Base-by-base conservation (phyloP, 169 alveolate genomes). In the Besnoitia besnoiti region DNA sequence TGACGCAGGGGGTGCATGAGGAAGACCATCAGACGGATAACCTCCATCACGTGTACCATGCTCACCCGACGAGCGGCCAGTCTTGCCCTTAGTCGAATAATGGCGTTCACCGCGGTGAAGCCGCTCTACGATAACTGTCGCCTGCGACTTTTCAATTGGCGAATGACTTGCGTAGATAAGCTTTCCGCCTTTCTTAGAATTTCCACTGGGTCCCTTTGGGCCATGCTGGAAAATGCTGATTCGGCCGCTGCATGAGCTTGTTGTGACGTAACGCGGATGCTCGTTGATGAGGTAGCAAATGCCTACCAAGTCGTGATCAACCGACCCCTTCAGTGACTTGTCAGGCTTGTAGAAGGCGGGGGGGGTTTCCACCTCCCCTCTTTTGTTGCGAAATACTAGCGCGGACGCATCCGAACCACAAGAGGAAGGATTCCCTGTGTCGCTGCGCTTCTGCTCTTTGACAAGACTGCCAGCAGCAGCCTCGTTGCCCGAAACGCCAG, bases 221-320 rank as follows among this genome's bases (percentile, higher is more conserved):
- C 75, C 92, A 39, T 62, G 42, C 39, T 33, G 87, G 42, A 46
- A 89, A 7, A 62, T 77, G 19, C 42, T 46, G 51, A 89, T 62
- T 5, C 92, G 37, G 76, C 92, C 92, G 82, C 85, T 59, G 76
- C 92, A 89, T 50, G 62, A 89, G 92, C 92, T 89, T 55, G 92
- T 89, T 14, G 92, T 89, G 40, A 62, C 87, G 24, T 30, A 73
- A 0, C 16, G 7, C 10, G 87, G 87, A 33, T 49, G 46, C 77
- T 44, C n/a, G 76, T 89, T 89, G 2, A 89, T 12, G 19, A 33
- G 44, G 27, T 14, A 35, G 16, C 82, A 61, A 27, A 46, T 46
- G 16, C 55, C 33, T 51, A 27, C 39, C 44, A 89, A 77, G 19
- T 37, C 51, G 0, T 30, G 47, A 42, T 89, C 92, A 30, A 89